Conservation (phyloP, 139 green algal genomes). For the Chlorella sorokiniana region DNA sequence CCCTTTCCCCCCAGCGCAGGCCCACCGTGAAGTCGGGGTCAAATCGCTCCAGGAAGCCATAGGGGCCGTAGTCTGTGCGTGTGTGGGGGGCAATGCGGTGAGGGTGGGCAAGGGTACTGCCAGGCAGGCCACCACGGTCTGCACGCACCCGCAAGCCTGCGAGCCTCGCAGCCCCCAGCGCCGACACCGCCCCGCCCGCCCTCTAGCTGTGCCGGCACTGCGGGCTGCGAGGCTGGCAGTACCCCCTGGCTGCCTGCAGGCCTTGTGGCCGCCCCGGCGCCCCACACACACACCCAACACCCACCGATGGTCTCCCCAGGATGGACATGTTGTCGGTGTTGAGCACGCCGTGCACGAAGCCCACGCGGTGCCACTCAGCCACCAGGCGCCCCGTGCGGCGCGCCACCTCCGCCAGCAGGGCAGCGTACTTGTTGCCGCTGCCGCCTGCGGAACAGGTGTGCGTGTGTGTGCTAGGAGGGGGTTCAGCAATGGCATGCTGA, state of each 20-base stretch:
- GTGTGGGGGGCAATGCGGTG: no score
- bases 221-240: no score
- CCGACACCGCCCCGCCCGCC: no score
- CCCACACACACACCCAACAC: background rate
- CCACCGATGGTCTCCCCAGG: conserved; percentile 74
- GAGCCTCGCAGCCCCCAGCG: no score
- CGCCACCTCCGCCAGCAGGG: conserved; percentile 67
- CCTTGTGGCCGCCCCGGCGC: no score
- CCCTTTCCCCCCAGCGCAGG: background rate
- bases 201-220: no score
- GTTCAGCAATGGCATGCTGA: no score
- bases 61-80: conserved; percentile 64
- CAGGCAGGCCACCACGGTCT: no score
- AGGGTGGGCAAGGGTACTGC: no score
- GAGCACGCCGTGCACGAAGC: conserved; percentile 91
- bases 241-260: no score
- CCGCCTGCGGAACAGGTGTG: conserved; percentile 7
- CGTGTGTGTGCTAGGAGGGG: background rate
- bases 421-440: conserved; percentile 55
- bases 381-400: conserved; percentile 79
- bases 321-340: conserved; percentile 99
- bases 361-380: conserved; percentile 84
- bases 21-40: conserved; percentile 83
- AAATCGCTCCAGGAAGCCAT: conserved; percentile 88
- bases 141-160: no score